Evolutionary conservation across 176 grass and related monocot species (phyloP), one percentile per base, ranked within the genome.

Genomic region (Puya raimondii): DNA sequence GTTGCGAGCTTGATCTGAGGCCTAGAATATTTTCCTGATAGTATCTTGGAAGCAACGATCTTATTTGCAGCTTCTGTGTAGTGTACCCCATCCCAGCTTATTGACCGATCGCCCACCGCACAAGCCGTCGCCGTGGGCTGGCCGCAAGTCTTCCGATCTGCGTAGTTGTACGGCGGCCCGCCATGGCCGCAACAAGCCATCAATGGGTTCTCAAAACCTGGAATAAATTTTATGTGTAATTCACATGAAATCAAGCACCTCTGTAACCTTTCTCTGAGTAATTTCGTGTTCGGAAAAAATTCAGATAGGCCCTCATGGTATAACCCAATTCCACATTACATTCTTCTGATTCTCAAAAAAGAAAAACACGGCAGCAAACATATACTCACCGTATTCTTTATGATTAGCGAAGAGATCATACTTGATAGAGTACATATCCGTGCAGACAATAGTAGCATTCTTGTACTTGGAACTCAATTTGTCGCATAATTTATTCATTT

Each of bases 81-180:
- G 52, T 70, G 82, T 25, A 79, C 65, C 72, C 82, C 82, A 50
- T 87, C 88, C 88, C 88, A 91, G 64, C 75, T 85, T 52, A 87
- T 53, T 50, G 51, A 21, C 66, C 47, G 21, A 1, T 63, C 65
- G 27, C 80, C 85, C 11, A 66, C 67, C 0, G 71, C 54, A 47
- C 84, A 91, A 12, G 78, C 78, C 18, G 70, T 76, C 3, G 51
- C 81, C 15, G 53, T 81, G 29, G 68, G 56, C 15, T 56, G 67
- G 3, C 84, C 81, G 13, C 75, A 84, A 15, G 53, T 64, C 25
- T 65, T 79, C 4, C 14, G 12, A 0, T 48, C 14, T 50, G 11
- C 47, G 51, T 76, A 81, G 49, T 91, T 87, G 67, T 87, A 87
- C 0, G 81, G 81, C 2, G 70, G 47, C 9, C 77, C 83, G 1